Evolutionary conservation across 177 flowering plant species (phyloP), one percentile per base, ranked within the genome.

Genomic region (Vitis hybrid): DNA sequence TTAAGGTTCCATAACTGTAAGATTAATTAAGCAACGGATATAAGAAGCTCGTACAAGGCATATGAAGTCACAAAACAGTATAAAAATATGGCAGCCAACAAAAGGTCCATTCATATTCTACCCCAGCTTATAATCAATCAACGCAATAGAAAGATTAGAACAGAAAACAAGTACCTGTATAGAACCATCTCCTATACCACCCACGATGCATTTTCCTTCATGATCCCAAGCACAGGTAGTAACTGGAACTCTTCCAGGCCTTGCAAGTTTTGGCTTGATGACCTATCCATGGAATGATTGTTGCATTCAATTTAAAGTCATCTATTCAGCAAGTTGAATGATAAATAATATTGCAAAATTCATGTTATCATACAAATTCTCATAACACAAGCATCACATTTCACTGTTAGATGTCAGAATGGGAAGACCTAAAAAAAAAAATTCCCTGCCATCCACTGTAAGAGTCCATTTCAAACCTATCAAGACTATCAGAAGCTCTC

Each of bases 181-280:
- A 56, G 98, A 94, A 52, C 92, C 97, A 87, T 94, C 98, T 66
- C 93, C 97, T 29, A 90, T 71, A 70, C 91, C 99, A 79, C 97
- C 99, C 51, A 89, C 94, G 74, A 96, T 88, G 78, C 90, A 62
- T 80, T 92, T 93, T 51, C 98, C 99, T 26, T 92, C 97, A 69
- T 76, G 79, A 80, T 92, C 89, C 97, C 99, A 96, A 52, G 97
- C 72, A 75, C 99, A 93, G 26, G 99, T 88, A 3, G 97, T 92
- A 60, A 96, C 97, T 12, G 98, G 93, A 73, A 90, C 85, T 79
- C 99, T 88, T 78, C 91, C 98, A 58, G 97, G 98, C 80, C 93
- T 83, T 60, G 92, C 85, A 79, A 89, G 92, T 82, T 94, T 96
- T 59, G 99, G 99, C 74, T 96, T 96, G 61, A 92, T 88, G 29